These are phyloP conservation scores for Coemansia erecta DNA, from an alignment of 192 early-diverging fungal genomes.

Conservation along the genomic window DNA sequence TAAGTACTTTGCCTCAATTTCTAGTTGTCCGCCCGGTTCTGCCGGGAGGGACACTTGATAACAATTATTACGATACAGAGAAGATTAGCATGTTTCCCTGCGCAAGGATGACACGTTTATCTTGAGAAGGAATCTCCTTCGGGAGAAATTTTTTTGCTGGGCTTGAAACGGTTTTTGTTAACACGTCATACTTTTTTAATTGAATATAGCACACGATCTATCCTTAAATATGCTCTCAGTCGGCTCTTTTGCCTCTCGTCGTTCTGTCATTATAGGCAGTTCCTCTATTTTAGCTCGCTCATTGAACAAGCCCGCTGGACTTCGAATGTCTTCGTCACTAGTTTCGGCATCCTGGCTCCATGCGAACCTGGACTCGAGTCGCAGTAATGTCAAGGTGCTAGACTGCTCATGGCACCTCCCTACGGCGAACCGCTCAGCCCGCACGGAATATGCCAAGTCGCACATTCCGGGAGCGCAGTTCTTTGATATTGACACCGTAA, in stretches of 20 bases:
- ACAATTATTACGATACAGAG: conserved; percentile 49
- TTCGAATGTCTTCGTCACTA: no score
- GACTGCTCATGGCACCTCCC: conserved; percentile 95
- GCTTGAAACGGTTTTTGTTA: no score
- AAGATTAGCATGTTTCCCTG: conserved; percentile 51
- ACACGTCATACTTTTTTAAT: conserved; percentile 4
- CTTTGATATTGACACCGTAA: conserved; percentile 88
- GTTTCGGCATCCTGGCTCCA: conserved; percentile 63
- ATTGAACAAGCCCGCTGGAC: conserved; percentile 2
- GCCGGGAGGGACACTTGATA: conserved; percentile 46
- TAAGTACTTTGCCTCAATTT: neutral
- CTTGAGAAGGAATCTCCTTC: conserved; percentile 46
- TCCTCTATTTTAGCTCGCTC: neutral
- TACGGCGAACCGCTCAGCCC: conserved; percentile 61
- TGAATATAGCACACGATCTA: no score
- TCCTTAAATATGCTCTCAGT: neutral
- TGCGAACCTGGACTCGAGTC: conserved; percentile 45
- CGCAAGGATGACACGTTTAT: conserved; percentile 50
- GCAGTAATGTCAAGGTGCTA: conserved; percentile 61
- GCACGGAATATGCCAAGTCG: conserved; percentile 65
- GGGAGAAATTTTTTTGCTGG: conserved; percentile 35
- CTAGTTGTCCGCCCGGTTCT: conserved; percentile 21
- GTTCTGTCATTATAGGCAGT: neutral
- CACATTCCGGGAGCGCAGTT: conserved; percentile 74
- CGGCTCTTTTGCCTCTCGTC: neutral